Percentiles rank a stretch among this genome's conserved stretches.
phyloP scores from a whole-genome alignment of 306 rosid species.

The Pyrus pyrifolia region DNA sequence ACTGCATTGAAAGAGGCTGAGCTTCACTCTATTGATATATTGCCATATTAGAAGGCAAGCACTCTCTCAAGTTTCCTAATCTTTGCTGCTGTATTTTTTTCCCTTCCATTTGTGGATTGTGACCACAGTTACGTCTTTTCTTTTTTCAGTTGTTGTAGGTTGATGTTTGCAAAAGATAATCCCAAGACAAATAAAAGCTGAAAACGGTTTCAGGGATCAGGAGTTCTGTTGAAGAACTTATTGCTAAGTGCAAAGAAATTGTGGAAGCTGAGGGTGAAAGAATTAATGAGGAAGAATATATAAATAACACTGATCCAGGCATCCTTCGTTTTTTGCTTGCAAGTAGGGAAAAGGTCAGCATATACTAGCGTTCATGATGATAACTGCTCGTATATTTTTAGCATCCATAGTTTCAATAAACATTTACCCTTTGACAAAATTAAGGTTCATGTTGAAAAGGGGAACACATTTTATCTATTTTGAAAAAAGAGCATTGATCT shows the following conservation, averaged over 20 bases:
- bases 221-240: conserved; percentile 80
- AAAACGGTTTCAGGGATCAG: conserved; percentile 63
- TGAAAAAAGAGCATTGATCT: not conserved
- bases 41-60: conserved; percentile 92
- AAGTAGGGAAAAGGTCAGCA: conserved; percentile 82
- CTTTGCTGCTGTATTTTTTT: not conserved
- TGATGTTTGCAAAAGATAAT: conserved; percentile 62
- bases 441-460: not conserved
- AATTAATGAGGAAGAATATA: conserved; percentile 70
- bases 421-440: not conserved
- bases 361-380: not conserved
- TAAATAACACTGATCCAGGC: conserved; percentile 82
- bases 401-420: not conserved
- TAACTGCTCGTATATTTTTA: conserved; percentile 2
- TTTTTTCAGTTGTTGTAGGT: conserved; percentile 38
- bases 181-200: conserved; percentile 92
- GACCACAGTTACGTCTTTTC: not conserved
- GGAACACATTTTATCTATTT: not conserved
- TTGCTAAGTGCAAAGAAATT: conserved; percentile 76
- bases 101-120: not conserved
- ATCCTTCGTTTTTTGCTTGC: conserved; percentile 85
- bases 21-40: conserved; percentile 85
- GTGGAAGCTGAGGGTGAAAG: conserved; percentile 92
- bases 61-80: conserved; percentile 8
- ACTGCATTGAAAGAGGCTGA: conserved; percentile 95